phyloP scores from a whole-genome alignment of 495 filamentous ascomycete genomes.

The Neurospora tetrasperma region DNA sequence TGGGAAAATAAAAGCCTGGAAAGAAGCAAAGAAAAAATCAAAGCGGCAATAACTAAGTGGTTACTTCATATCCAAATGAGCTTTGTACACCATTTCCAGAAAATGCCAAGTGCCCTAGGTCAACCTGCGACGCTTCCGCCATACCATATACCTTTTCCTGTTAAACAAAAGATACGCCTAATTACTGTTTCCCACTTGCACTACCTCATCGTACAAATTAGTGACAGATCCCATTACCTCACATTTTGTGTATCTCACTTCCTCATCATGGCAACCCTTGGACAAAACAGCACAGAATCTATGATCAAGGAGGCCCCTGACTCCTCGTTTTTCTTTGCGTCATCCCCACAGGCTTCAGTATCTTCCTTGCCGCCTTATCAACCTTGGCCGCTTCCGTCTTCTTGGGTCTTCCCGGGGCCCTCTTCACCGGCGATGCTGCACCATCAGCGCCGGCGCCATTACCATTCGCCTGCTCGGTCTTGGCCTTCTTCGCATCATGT shows the following conservation, averaged over 20 bases:
- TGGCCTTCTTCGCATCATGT: slow-evolving; percentile 25
- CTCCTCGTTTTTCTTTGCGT: slow-evolving; percentile 35
- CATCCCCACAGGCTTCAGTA: slow-evolving; percentile 20
- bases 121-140: background rate
- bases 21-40: background rate
- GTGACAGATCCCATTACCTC: too few species aligned
- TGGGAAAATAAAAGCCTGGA: background rate
- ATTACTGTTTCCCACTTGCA: background rate
- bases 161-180: background rate
- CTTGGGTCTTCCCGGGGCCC: background rate
- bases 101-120: background rate
- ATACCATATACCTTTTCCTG: background rate
- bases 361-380: background rate
- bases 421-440: background rate
- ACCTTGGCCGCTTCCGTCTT: background rate
- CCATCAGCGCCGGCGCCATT: background rate
- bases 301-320: slow-evolving; percentile 28
- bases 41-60: background rate
- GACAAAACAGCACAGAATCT: background rate
- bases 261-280: background rate
- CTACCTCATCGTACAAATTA: background rate
- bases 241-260: background rate
- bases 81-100: background rate
- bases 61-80: background rate
- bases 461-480: slow-evolving; percentile 18